Conservation (phyloP, 768 basidiomycete genomes). For the Rhodotorula kratochvilovae region DNA sequence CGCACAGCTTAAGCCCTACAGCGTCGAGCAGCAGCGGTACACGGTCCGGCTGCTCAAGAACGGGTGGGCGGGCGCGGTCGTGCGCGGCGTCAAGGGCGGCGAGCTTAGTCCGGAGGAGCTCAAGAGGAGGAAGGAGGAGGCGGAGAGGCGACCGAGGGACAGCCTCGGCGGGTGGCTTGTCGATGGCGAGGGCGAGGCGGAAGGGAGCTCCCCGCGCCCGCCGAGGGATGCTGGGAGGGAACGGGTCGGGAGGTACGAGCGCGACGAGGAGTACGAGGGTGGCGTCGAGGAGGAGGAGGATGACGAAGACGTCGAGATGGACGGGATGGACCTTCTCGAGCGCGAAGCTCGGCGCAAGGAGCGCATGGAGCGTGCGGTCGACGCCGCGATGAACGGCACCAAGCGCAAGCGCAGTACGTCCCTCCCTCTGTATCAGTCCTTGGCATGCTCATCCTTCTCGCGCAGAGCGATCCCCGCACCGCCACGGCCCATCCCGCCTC, state of each 20-base stretch:
- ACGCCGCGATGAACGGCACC: background rate
- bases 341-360: slow-evolving; percentile 25
- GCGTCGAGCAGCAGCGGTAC: slow-evolving; percentile 36
- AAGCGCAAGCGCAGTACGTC: background rate
- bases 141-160: slow-evolving; percentile 5
- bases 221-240: background rate
- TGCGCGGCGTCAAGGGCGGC: slow-evolving; percentile 1
- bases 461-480: slow-evolving; percentile 12
- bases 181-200: slow-evolving; percentile 11
- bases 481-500: slow-evolving; percentile 15
- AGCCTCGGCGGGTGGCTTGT: slow-evolving; percentile 40
- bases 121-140: slow-evolving; percentile 15
- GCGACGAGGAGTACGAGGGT: background rate
- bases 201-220: background rate
- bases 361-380: slow-evolving; percentile 4
- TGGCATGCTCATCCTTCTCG: no score
- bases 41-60: slow-evolving; percentile 18
- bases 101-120: slow-evolving; percentile 23
- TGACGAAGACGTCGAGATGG: background rate
- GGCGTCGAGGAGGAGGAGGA: background rate
- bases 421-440: background rate
- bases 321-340: slow-evolving; percentile 7
- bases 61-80: slow-evolving; percentile 40
- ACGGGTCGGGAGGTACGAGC: background rate
- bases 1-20: slow-evolving; percentile 39